phyloP scores from a whole-genome alignment of 2,329 filamentous ascomycete species.

The Colletotrichum eremochloae region DNA sequence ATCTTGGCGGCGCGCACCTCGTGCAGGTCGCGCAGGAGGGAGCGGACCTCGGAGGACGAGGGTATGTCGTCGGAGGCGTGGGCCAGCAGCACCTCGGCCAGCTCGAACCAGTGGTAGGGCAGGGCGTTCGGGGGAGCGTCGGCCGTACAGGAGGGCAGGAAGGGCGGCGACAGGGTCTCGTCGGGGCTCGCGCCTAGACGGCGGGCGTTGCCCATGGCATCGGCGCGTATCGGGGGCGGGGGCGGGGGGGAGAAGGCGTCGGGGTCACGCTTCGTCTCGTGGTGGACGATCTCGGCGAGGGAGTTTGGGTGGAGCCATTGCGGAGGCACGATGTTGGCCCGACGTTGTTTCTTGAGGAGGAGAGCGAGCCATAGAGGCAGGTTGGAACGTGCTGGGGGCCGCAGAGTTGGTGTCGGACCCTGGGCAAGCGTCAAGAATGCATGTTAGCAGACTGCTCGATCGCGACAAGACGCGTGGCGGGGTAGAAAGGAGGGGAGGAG shows the following conservation, averaged over 20 bases:
- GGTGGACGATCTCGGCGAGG: conserved; percentile 81
- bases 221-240: conserved; percentile 69
- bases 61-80: conserved; percentile 86
- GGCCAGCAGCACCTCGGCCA: conserved; percentile 88
- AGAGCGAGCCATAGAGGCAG: conserved; percentile 95
- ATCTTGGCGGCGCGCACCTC: conserved; percentile 94
- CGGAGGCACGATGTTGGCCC: conserved; percentile 92
- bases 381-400: conserved; percentile 83
- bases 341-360: conserved; percentile 92
- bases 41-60: conserved; percentile 79
- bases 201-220: conserved; percentile 59
- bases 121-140: conserved; percentile 77
- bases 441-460: conserved; percentile 6
- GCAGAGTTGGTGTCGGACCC: conserved; percentile 82
- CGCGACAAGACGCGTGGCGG: conserved; percentile 30
- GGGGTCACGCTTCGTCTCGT: conserved; percentile 81
- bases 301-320: conserved; percentile 87
- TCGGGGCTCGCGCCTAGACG: conserved; percentile 48
- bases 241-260: conserved; percentile 84
- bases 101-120: conserved; percentile 96
- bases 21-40: conserved; percentile 82
- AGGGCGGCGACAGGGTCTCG: conserved; percentile 74
- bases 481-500: conserved; percentile 13
- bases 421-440: conserved; percentile 53
- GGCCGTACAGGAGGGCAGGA: conserved; percentile 81